Evolutionary conservation across 73 alveolate genomes (phyloP), one percentile per base, ranked within the genome.

Genomic region (Tetrahymena malaccensis): DNA sequence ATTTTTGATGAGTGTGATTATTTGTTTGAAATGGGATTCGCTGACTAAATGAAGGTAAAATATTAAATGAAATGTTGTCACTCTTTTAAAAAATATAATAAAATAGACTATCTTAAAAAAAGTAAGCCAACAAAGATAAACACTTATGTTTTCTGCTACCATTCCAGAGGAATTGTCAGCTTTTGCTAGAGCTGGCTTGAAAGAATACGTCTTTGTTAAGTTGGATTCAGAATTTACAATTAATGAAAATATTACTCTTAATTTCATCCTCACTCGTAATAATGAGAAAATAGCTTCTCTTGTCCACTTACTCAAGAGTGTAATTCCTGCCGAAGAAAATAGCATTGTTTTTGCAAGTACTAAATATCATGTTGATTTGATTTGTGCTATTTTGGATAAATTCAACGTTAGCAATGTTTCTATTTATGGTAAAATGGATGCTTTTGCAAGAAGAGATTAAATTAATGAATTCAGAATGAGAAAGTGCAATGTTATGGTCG

Each of bases 1-100:
- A 97, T 99, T 93, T 97, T 97, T 93, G 99, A 99, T 96, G 99
- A 99, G 95, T 98, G 99, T 40, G 99, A 99, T 98, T 95, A 98
- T 95, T 97, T 99, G 95, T 98, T 99, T 97, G 99, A 99, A 95
- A 94, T 98, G 98, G 99, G 99, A 44, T 97, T 99, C 50, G 99
- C 99, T 25, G 99, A 99, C 50, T 98, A 98, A 94, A 94, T 99
- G 11, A 96, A 98, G 93, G 96, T 85, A 93, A 97, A 98, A 34
- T 37, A 70, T 11, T 70, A 5, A 70, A 27, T 94, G 96, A 35
- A 98, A 21, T 50, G 31, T 15, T 0, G 16, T 27, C 22, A 50
- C 27, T 50, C 22, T 19, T 50, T 21, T 50, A 19, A 50, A 50
- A 50, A 19, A 50, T 50, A 31, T 50, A 9, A 27, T 22, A 27